Percentiles rank a stretch among this genome's conserved stretches.
Conservation (phyloP, 2,329 filamentous ascomycete species). For the Seiridium cupressi region DNA sequence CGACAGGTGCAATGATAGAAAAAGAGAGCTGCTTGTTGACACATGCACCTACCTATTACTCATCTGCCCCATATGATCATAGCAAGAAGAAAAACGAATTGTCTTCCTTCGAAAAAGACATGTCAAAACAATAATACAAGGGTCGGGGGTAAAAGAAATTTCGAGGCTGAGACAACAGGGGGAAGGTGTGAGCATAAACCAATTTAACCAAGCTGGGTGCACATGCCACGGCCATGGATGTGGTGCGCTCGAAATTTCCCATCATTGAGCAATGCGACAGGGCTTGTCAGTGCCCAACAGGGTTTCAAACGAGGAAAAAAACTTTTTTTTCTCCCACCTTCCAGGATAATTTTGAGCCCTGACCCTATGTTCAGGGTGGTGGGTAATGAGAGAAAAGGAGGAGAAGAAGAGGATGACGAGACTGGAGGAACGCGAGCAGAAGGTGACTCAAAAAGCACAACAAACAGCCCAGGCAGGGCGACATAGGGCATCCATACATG, state of each 20-base stretch:
- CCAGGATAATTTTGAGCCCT: background rate
- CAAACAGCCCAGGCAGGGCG: background rate
- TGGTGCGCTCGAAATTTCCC: background rate
- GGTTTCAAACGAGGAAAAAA: background rate
- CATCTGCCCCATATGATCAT: too few relatives aligned
- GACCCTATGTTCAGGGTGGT: background rate
- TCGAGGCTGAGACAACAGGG: constrained; percentile 1
- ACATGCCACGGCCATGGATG: background rate
- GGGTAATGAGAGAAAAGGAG: background rate
- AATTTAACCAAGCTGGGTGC: background rate
- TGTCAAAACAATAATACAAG: background rate
- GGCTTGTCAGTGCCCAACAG: background rate
- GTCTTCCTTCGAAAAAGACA: background rate
- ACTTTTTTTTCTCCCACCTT: background rate
- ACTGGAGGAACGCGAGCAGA: background rate
- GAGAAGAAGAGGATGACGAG: background rate
- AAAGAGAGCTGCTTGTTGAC: too few relatives aligned
- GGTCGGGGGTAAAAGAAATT: background rate
- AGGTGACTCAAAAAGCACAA: background rate
- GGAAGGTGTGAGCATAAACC: constrained; percentile 8
- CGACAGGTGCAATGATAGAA: too few relatives aligned
- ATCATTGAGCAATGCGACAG: background rate
- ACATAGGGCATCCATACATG: constrained; percentile 2
- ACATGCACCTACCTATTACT: too few relatives aligned
- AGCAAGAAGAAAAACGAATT: background rate